Evolutionary conservation across 2,329 filamentous ascomycete species (phyloP), one percentile per base, ranked within the genome.

Genomic region (Aspergillus melleus): DNA sequence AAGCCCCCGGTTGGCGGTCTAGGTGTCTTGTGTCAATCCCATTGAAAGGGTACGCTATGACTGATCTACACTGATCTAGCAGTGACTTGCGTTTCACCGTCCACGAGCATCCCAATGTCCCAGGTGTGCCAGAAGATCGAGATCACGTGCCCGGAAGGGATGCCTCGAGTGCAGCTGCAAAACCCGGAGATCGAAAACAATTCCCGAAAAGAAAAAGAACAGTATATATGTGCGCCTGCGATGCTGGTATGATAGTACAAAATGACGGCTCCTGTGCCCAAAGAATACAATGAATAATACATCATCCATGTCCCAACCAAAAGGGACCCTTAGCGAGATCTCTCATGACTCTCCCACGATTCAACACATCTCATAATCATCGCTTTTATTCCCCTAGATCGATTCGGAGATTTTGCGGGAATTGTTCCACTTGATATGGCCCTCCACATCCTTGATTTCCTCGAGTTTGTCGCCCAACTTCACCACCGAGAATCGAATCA

Each of bases 401-500:
- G 65, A 62, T 6, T 74, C 70, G 39, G 61, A 64, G 29, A 75
- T 65, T 29, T 55, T 72, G 56, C 69, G 67, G 24, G 44, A 64
- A 50, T 73, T 71, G 67, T 78, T 80, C 83, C 83, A 88, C 54
- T 81, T 77, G 54, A 84, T 83, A 66, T 79, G 76, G 16, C 86
- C 86, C 10, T 75, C 73, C 36, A 87, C 77, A 70, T 85, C 79
- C 73, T 83, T 84, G 63, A 89, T 83, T 67, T 87, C 83, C 66
- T 86, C 82, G 64, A 89, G 76, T 72, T 83, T 88, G 60, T 81
- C 79, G 9, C 93, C 94, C 66, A 98, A 82, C 83, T 93, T 96
- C 59, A 98, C 92, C 61, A 94, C 88, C 26, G 88, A 88, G 70
- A 93, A 89, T 60, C 92, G 87, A 64, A 99, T 90, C 86, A 98